Evolutionary conservation across 1,139 yeast species (phyloP).

Genomic region (Waltiozyma sp.): DNA sequence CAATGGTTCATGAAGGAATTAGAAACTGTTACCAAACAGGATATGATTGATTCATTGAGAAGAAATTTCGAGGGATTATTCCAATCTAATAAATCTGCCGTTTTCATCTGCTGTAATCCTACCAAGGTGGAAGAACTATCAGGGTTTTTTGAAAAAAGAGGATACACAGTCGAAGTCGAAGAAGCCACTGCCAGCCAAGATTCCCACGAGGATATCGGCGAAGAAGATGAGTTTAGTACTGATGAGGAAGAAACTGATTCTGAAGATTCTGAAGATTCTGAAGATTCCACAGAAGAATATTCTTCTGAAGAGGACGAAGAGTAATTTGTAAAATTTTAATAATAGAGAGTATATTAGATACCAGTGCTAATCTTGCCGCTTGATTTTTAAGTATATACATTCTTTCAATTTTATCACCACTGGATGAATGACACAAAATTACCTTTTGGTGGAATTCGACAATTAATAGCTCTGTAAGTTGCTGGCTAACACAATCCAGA

Average conservation of each 20-base stretch:
- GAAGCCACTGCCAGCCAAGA: slow-evolving; percentile 30
- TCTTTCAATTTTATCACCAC: too few species aligned
- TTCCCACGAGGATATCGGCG: slow-evolving; percentile 21
- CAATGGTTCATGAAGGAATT: slow-evolving; percentile 36
- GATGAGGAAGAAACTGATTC: slow-evolving; percentile 7
- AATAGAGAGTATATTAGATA: too few species aligned
- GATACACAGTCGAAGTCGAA: slow-evolving; percentile 54
- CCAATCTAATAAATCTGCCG: slow-evolving; percentile 38
- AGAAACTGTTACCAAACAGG: slow-evolving; percentile 41
- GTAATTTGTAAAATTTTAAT: not conserved
- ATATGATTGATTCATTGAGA: slow-evolving; percentile 43
- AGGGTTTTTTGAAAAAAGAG: slow-evolving; percentile 37
- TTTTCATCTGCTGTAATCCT: slow-evolving; percentile 70
- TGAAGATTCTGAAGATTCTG: too few species aligned
- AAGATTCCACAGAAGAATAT: slow-evolving; percentile 7
- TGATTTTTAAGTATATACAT: too few species aligned
- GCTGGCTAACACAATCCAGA: too few species aligned
- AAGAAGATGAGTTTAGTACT: slow-evolving; percentile 10
- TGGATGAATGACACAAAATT: too few species aligned
- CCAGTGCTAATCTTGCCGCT: too few species aligned
- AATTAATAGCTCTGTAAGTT: too few species aligned
- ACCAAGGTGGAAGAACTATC: slow-evolving; percentile 40
- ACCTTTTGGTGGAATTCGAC: too few species aligned
- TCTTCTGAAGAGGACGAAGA: slow-evolving; percentile 5
- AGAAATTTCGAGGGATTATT: slow-evolving; percentile 57